Percentiles rank a stretch among this genome's conserved stretches.
Conservation (phyloP, 192 early-diverging fungal species). For the Gonapodya prolifera region DNA sequence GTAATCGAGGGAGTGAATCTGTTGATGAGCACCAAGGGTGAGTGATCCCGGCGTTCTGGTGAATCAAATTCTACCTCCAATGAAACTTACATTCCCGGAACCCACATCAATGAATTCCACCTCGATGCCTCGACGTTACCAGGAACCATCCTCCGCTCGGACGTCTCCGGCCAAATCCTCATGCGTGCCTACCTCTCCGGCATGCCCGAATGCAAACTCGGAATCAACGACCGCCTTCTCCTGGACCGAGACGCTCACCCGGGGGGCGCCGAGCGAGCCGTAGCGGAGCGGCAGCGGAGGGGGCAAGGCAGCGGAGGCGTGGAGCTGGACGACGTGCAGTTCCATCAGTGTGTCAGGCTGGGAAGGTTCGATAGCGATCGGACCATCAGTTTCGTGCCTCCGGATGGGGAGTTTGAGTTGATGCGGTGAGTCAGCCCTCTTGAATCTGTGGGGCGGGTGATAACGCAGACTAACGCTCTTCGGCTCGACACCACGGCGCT, state of each 20-base stretch:
- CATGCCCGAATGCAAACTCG: slow-evolving; percentile 96
- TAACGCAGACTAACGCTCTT: neutral
- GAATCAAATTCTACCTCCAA: too few species aligned
- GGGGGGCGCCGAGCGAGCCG: slow-evolving; percentile 6
- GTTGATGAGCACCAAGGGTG: slow-evolving; percentile 69
- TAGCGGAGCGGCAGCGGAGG: slow-evolving; percentile 10
- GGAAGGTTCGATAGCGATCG: slow-evolving; percentile 84
- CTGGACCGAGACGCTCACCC: slow-evolving; percentile 56
- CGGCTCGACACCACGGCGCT: neutral
- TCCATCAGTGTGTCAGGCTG: slow-evolving; percentile 96
- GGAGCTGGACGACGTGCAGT: slow-evolving; percentile 93
- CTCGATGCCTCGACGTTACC: slow-evolving; percentile 8
- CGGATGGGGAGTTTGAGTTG: slow-evolving; percentile 92
- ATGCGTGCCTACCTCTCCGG: slow-evolving; percentile 95
- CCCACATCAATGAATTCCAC: neutral
- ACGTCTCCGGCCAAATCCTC: slow-evolving; percentile 79
- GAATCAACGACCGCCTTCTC: slow-evolving; percentile 88
- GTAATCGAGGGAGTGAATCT: slow-evolving; percentile 97
- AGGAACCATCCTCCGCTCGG: slow-evolving; percentile 70
- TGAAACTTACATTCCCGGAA: neutral
- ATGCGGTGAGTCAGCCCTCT: slow-evolving; percentile 48
- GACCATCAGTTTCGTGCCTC: slow-evolving; percentile 95
- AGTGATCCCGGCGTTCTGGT: neutral
- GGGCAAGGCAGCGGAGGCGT: slow-evolving; percentile 30
- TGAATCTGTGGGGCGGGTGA: neutral